phyloP scores from a whole-genome alignment of 164 flowering plant genomes.

The Vitis cinerea region DNA sequence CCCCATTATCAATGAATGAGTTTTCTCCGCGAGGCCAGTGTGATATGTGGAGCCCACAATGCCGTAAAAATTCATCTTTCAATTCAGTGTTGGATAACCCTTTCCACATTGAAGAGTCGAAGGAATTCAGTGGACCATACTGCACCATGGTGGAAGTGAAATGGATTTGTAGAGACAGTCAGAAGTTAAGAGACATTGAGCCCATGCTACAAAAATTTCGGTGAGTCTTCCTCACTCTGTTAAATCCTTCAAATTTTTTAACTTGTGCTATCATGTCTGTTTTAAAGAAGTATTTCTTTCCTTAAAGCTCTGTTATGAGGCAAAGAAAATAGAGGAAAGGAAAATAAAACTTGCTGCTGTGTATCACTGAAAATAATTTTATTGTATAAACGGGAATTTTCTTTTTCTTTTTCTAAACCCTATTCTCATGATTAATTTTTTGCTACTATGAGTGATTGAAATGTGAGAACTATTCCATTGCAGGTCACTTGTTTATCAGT shows the following conservation, averaged over 20 bases:
- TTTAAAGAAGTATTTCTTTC: background rate
- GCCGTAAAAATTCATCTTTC: slow-evolving; percentile 20
- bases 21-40: slow-evolving; percentile 26
- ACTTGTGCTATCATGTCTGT: background rate
- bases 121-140: slow-evolving; percentile 44
- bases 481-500: slow-evolving; percentile 43
- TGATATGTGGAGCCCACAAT: slow-evolving; percentile 25
- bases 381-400: background rate
- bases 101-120: slow-evolving; percentile 23
- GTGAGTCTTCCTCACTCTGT: slow-evolving; percentile 21
- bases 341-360: too few relatives aligned
- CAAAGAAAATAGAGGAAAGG: background rate
- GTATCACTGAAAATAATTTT: too few relatives aligned
- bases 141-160: slow-evolving; percentile 39
- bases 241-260: background rate
- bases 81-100: slow-evolving; percentile 26
- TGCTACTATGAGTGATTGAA: background rate
- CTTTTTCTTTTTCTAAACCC: background rate
- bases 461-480: slow-evolving; percentile 3
- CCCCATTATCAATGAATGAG: slow-evolving; percentile 27
- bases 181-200: slow-evolving; percentile 33
- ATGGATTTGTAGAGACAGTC: slow-evolving; percentile 35
- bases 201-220: slow-evolving; percentile 40
- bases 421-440: too few relatives aligned
- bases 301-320: background rate